Percentiles rank a stretch among this genome's conserved stretches.
These are phyloP conservation scores for Calycina herbarum DNA, from an alignment of 2,329 filamentous ascomycete species.

Conservation along the genomic window DNA sequence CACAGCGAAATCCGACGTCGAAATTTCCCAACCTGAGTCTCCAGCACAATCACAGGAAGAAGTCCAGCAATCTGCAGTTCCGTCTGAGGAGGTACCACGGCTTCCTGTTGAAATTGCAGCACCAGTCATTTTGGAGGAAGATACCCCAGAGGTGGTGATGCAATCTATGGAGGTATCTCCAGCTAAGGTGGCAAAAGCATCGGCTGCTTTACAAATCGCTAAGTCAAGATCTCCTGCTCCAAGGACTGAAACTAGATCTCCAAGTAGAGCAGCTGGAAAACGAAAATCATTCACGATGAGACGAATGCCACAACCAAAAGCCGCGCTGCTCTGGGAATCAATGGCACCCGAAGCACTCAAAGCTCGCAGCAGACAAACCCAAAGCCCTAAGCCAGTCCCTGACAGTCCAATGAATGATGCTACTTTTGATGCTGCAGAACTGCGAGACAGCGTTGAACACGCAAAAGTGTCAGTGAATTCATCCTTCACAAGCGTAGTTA, in stretches of 20 bases:
- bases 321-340: not conserved
- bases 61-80: not conserved
- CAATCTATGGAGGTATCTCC: not conserved
- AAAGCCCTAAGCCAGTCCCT: constrained; percentile 9
- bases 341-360: constrained; percentile 11
- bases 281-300: constrained; percentile 5
- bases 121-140: not conserved
- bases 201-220: not conserved
- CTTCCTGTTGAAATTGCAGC: not conserved
- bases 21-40: not conserved
- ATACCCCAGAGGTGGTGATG: not conserved
- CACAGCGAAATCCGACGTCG: not conserved
- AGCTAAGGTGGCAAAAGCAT: not conserved
- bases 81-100: not conserved
- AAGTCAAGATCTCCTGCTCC: not conserved
- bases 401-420: too few relatives aligned
- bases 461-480: constrained; percentile 37
- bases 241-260: not conserved
- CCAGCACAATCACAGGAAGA: not conserved
- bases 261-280: not conserved
- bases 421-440: not conserved
- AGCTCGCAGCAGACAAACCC: constrained; percentile 19
- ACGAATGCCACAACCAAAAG: constrained; percentile 1
- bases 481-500: constrained; percentile 45
- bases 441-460: constrained; percentile 29